Percentiles rank a stretch among this genome's conserved stretches.
Evolutionary conservation across 2,329 filamentous ascomycete species (phyloP).

Genomic region (Epichloe typhina): DNA sequence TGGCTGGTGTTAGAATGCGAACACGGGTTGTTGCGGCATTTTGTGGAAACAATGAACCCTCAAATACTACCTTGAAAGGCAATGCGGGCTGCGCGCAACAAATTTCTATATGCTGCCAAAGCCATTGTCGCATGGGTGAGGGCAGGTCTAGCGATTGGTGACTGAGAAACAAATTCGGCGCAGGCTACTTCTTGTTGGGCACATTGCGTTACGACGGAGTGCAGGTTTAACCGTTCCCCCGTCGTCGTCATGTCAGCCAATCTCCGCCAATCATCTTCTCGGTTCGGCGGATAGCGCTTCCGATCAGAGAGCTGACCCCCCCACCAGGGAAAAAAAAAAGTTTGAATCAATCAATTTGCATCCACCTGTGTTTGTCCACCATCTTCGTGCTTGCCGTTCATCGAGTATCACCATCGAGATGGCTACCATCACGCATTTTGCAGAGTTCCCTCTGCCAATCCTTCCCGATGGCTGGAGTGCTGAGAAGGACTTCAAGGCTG

Average conservation of each 20-base stretch:
- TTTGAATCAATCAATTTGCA: neutral
- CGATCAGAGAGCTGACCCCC: neutral
- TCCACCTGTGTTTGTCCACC: constrained; percentile 1
- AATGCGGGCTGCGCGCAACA: constrained; percentile 68
- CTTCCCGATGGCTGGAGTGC: constrained; percentile 71
- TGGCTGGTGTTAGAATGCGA: constrained; percentile 21
- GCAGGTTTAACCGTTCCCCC: constrained; percentile 11
- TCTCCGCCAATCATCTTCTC: neutral
- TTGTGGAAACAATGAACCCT: neutral
- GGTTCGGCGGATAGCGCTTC: neutral
- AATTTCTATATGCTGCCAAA: constrained; percentile 62
- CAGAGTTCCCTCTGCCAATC: constrained; percentile 51
- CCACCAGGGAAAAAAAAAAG: constrained; percentile 2
- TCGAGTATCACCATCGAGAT: constrained; percentile 29
- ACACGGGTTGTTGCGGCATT: neutral
- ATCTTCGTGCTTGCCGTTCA: constrained; percentile 8
- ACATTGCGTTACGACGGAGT: constrained; percentile 6
- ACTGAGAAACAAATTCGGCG: neutral
- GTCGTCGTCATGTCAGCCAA: too few relatives aligned
- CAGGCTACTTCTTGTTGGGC: neutral
- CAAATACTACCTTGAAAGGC: constrained; percentile 72
- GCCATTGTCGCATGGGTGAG: constrained; percentile 36
- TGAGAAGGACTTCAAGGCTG: constrained; percentile 83
- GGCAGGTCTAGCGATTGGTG: neutral
- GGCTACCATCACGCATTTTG: constrained; percentile 49